Percentiles rank a stretch among this genome's conserved stretches.
Conservation (phyloP, 768 basidiomycete genomes). For the Suillus subalutaceus region DNA sequence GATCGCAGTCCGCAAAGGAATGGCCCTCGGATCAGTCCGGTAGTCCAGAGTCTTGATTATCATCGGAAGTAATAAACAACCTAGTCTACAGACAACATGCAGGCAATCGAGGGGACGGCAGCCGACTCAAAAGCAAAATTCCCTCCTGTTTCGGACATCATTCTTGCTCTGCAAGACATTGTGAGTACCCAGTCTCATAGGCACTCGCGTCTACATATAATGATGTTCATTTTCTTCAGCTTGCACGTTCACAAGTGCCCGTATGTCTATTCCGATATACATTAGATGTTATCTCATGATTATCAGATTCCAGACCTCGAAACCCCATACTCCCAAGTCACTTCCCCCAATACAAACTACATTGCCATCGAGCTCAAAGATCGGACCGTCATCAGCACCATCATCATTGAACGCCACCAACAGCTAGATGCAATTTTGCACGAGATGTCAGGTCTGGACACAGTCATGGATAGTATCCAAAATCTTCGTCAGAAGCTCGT, state of each 20-base stretch:
- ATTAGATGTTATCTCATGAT: not conserved
- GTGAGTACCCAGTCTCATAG: not conserved
- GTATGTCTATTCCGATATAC: not conserved
- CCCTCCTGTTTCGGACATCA: not conserved
- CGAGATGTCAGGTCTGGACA: not conserved
- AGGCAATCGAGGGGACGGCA: not conserved
- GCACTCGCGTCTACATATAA: not conserved
- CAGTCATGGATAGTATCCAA: not conserved
- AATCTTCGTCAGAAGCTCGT: not conserved
- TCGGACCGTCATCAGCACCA: too few species aligned
- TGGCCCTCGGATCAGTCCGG: not conserved
- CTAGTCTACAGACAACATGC: not conserved
- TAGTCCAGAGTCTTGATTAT: too few species aligned
- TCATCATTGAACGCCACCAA: not conserved
- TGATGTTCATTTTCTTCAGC: not conserved
- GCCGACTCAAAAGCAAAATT: not conserved
- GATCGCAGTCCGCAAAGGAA: not conserved
- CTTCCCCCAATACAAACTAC: not conserved
- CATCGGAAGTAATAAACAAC: too few species aligned
- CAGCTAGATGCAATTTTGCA: not conserved
- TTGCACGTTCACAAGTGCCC: not conserved
- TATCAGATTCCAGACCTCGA: not conserved
- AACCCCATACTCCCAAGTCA: not conserved
- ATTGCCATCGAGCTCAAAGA: not conserved
- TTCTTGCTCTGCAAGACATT: not conserved